Evolutionary conservation across 257 asterid genomes (phyloP).

Genomic region (Coffea canephora): DNA sequence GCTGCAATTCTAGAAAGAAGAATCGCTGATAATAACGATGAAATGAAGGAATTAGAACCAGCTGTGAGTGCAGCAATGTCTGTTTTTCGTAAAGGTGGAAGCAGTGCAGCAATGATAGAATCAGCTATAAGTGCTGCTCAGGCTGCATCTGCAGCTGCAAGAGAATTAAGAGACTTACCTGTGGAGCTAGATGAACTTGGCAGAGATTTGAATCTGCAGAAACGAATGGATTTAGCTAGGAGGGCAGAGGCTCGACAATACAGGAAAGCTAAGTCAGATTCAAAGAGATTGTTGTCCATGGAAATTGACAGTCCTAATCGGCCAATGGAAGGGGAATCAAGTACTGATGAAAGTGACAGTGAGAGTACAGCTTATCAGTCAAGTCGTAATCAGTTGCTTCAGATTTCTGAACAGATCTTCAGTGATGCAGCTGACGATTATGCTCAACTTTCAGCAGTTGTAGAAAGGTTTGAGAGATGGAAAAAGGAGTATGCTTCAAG

Average conservation of each 20-base stretch:
- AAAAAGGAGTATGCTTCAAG: conserved; percentile 73
- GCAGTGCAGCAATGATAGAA: conserved; percentile 44
- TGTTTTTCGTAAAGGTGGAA: conserved; percentile 60
- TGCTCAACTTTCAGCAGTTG: conserved; percentile 69
- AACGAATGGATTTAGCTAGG: conserved; percentile 70
- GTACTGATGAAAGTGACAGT: conserved; percentile 96
- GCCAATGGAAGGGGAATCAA: conserved; percentile 88
- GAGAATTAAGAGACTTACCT: conserved; percentile 58
- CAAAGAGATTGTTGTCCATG: conserved; percentile 56
- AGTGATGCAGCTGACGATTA: conserved; percentile 87
- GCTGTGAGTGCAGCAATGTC: conserved; percentile 70
- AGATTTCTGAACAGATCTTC: conserved; percentile 72
- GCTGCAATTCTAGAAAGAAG: conserved; percentile 73
- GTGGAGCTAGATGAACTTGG: conserved; percentile 87
- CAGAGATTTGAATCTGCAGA: conserved; percentile 75
- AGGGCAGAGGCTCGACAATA: conserved; percentile 65
- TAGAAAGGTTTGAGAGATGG: conserved; percentile 74
- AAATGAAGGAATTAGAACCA: conserved; percentile 72
- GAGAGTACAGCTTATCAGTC: conserved; percentile 82
- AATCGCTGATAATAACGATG: conserved; percentile 75
- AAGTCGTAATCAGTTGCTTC: conserved; percentile 65
- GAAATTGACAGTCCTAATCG: conserved; percentile 46
- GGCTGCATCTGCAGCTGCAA: conserved; percentile 54
- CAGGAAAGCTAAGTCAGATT: conserved; percentile 66
- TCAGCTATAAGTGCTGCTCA: conserved; percentile 69